phyloP scores from a whole-genome alignment of 495 filamentous ascomycete genomes.

The Rusavskia elegans region DNA sequence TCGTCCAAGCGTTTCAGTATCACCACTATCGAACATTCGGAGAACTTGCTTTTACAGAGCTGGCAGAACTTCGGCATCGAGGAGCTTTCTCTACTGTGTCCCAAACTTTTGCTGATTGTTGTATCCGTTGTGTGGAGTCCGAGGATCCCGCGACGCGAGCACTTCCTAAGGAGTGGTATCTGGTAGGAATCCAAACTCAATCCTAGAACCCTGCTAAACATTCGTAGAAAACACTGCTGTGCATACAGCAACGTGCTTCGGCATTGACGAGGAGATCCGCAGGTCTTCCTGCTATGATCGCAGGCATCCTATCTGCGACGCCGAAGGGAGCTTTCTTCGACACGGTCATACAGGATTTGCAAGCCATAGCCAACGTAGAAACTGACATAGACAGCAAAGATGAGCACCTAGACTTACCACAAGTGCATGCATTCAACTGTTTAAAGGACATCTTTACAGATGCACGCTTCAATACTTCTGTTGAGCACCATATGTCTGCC shows the following conservation, averaged over 20 bases:
- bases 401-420: conserved; percentile 50
- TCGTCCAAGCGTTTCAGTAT: conserved; percentile 15
- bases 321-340: conserved; percentile 29
- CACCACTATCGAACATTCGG: conserved; percentile 41
- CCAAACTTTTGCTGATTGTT: conserved; percentile 69
- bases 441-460: conserved; percentile 76
- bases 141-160: conserved; percentile 25
- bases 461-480: conserved; percentile 44
- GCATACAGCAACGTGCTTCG: conserved; percentile 52
- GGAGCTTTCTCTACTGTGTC: conserved; percentile 91
- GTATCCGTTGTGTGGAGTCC: conserved; percentile 40
- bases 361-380: conserved; percentile 38
- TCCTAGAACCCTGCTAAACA: conserved; percentile 1
- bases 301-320: conserved; percentile 50
- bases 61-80: conserved; percentile 71
- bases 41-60: conserved; percentile 57
- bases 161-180: conserved; percentile 41
- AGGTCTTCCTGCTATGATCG: conserved; percentile 72
- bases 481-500: conserved; percentile 54
- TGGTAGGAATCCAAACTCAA: conserved; percentile 28
- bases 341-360: conserved; percentile 34
- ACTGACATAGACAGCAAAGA: conserved; percentile 26
- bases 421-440: conserved; percentile 89
- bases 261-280: conserved; percentile 82
- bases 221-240: conserved; percentile 40